Conservation (phyloP, 345 rosid species). For the Barbarea vulgaris region DNA sequence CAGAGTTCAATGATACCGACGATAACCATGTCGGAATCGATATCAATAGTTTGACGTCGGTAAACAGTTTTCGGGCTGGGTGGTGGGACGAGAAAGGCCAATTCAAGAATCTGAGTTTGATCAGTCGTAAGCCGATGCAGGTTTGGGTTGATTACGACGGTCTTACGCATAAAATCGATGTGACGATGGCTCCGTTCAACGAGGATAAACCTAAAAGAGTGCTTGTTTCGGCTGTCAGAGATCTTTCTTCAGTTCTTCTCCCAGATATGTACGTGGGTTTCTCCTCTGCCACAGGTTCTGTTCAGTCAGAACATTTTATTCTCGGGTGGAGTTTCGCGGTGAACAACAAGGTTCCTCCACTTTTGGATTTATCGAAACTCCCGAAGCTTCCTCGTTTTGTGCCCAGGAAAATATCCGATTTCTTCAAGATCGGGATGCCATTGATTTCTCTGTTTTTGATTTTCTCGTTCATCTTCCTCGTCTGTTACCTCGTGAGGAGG, state of each 20-base stretch:
- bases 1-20: conserved; percentile 68
- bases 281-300: conserved; percentile 62
- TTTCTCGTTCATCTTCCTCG: conserved; percentile 25
- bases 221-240: conserved; percentile 48
- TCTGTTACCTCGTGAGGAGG: conserved; percentile 42
- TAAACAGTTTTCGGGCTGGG: conserved; percentile 46
- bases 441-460: conserved; percentile 38
- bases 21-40: conserved; percentile 91
- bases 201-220: conserved; percentile 46
- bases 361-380: conserved; percentile 51
- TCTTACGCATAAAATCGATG: conserved; percentile 42
- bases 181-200: conserved; percentile 59
- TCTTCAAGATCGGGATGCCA: conserved; percentile 54
- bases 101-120: conserved; percentile 55
- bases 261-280: conserved; percentile 65
- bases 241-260: conserved; percentile 48
- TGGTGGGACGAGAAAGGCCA: conserved; percentile 44
- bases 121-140: conserved; percentile 60
- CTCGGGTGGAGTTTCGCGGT: conserved; percentile 72
- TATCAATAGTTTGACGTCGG: conserved; percentile 65
- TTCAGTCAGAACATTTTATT: conserved; percentile 49
- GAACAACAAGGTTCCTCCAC: conserved; percentile 50
- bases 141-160: conserved; percentile 90
- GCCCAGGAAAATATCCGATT: conserved; percentile 39
- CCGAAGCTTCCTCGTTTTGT: conserved; percentile 60